Conservation (phyloP, 192 early-diverging fungal genomes). For the Dissophora globulifera region DNA sequence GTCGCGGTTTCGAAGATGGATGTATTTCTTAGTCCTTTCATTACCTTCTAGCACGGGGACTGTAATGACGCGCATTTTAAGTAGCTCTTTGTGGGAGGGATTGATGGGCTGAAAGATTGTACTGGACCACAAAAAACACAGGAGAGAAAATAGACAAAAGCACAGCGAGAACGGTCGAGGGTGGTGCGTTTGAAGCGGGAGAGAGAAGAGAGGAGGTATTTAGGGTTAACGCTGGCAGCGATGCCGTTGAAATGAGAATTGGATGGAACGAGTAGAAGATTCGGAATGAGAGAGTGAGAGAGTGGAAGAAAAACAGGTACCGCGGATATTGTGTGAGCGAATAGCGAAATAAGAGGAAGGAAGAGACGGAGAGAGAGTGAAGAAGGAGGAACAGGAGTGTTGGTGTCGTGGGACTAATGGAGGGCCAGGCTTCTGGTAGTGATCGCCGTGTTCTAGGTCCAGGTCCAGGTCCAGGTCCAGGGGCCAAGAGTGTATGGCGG, state of each 20-base stretch:
- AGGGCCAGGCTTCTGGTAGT: background rate
- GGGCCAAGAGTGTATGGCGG: too few species aligned
- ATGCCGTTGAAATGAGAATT: background rate
- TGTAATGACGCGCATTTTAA: conserved; percentile 68
- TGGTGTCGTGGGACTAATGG: background rate
- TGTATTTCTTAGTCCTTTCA: too few species aligned
- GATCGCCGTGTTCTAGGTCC: too few species aligned
- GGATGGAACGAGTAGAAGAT: conserved; percentile 41
- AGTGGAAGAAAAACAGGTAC: background rate
- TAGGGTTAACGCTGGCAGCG: too few species aligned
- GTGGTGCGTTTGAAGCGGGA: too few species aligned
- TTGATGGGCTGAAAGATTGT: too few species aligned
- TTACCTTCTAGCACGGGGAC: conserved; percentile 68
- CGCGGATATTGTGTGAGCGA: background rate
- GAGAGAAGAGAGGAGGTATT: too few species aligned
- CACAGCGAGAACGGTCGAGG: background rate
- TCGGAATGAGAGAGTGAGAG: background rate
- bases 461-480: too few species aligned
- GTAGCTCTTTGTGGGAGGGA: too few species aligned
- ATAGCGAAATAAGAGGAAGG: background rate
- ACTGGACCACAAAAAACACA: too few species aligned
- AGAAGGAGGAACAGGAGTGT: background rate
- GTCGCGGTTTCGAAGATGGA: too few species aligned
- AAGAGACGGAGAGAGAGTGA: background rate
- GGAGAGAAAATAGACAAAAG: too few species aligned